Conservation (phyloP, 805 yeast genomes). For the Schwanniomyces occidentalis region DNA sequence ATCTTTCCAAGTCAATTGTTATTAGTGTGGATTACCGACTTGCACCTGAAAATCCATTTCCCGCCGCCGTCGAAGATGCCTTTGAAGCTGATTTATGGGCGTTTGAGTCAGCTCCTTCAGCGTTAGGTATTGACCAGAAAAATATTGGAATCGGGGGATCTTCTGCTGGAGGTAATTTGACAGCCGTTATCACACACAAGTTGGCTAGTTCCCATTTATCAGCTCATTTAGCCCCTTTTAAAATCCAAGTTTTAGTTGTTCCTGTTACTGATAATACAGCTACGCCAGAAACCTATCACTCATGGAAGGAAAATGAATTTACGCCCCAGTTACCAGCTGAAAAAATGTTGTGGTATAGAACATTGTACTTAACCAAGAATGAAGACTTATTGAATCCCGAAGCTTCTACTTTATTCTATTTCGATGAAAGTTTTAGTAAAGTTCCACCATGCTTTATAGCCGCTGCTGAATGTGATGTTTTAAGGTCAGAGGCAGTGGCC, state of each 20-base stretch:
- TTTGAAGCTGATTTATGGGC: conserved; percentile 35
- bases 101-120: conserved; percentile 16
- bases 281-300: conserved; percentile 27
- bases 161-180: conserved; percentile 46
- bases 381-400: conserved; percentile 25
- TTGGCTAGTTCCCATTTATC: conserved; percentile 25
- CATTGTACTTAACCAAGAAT: conserved; percentile 38
- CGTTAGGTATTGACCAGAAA: conserved; percentile 25
- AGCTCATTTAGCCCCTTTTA: conserved; percentile 29
- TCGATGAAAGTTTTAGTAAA: conserved; percentile 37
- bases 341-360: conserved; percentile 48
- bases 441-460: conserved; percentile 44
- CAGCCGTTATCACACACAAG: conserved; percentile 38
- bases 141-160: conserved; percentile 46
- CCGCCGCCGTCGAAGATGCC: conserved; percentile 49
- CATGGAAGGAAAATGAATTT: conserved; percentile 40
- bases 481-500: conserved; percentile 44
- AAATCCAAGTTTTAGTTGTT: conserved; percentile 42
- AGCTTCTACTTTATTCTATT: conserved; percentile 43
- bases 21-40: conserved; percentile 50
- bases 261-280: conserved; percentile 48
- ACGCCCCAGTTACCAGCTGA: conserved; percentile 47
- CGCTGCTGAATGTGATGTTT: conserved; percentile 46
- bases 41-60: conserved; percentile 52
- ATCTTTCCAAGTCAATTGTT: conserved; percentile 36